Evolutionary conservation across 2,329 filamentous ascomycete species (phyloP).

Genomic region (Ophiognomonia clavigignenti-juglandacearum): DNA sequence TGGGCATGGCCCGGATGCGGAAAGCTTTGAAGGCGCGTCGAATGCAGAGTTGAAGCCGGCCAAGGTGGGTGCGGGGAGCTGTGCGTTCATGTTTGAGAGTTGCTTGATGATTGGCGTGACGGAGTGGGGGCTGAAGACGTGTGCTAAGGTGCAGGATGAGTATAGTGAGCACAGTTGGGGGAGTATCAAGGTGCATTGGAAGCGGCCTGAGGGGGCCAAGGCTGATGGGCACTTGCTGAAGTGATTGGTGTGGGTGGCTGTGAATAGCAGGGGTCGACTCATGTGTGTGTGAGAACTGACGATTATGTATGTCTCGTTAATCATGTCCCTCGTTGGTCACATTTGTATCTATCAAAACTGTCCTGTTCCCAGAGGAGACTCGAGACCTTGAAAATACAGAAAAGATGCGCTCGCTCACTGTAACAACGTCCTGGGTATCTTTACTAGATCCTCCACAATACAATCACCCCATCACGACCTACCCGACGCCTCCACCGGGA

Average conservation of each 20-base stretch:
- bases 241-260: constrained; percentile 24
- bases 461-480: neutral
- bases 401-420: too few species aligned
- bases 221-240: constrained; percentile 21
- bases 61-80: constrained; percentile 56
- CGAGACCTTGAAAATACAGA: neutral
- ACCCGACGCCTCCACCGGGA: neutral
- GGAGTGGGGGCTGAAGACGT: constrained; percentile 62
- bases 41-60: constrained; percentile 48
- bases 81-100: constrained; percentile 67
- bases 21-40: constrained; percentile 51
- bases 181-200: constrained; percentile 52
- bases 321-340: too few species aligned
- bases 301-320: neutral
- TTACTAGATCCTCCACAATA: too few species aligned
- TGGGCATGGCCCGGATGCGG: constrained; percentile 58
- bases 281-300: too few species aligned
- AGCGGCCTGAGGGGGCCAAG: constrained; percentile 15
- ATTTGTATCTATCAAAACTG: too few species aligned
- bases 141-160: constrained; percentile 53
- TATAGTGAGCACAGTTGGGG: constrained; percentile 84
- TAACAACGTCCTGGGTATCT: too few species aligned
- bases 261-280: too few species aligned
- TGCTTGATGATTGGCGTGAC: constrained; percentile 67
- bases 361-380: too few species aligned